phyloP scores from a whole-genome alignment of 1,284 basidiomycete species.

The Thelephora terrestris region DNA sequence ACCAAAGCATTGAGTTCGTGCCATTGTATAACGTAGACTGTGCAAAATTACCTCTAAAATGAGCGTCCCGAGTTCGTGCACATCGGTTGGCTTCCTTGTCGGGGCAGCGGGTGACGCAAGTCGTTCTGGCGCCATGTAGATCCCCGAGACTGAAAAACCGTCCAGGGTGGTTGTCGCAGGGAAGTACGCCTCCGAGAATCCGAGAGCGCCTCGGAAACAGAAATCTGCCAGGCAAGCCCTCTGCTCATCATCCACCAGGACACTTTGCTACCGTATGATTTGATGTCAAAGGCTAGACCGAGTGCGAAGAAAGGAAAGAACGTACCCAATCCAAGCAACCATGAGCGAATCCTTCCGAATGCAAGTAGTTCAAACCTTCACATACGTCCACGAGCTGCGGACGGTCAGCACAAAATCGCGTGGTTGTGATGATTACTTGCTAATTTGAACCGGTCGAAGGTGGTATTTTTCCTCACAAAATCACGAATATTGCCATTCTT shows the following conservation, averaged over 20 bases:
- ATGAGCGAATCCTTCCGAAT: background rate
- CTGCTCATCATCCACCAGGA: background rate
- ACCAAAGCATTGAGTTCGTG: too few species aligned
- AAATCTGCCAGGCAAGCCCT: constrained; percentile 6
- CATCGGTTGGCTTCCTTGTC: too few species aligned
- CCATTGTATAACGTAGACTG: too few species aligned
- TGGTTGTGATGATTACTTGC: background rate
- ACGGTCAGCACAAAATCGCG: background rate
- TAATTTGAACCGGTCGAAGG: constrained; percentile 1
- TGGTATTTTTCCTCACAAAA: constrained; percentile 2
- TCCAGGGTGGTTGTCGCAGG: background rate
- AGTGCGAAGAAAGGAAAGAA: background rate
- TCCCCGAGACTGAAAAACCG: too few species aligned
- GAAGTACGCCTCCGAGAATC: too few species aligned
- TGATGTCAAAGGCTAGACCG: too few species aligned
- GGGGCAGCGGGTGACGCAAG: too few species aligned
- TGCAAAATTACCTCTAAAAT: too few species aligned
- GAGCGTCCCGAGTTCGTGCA: too few species aligned
- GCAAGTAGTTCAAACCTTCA: background rate
- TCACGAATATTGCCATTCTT: background rate
- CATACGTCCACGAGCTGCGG: background rate
- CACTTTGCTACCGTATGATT: constrained; percentile 5
- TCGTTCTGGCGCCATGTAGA: too few species aligned
- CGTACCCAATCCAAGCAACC: background rate
- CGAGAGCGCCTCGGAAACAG: too few species aligned